phyloP scores from a whole-genome alignment of 768 basidiomycete genomes.

The Lactarius sp. region DNA sequence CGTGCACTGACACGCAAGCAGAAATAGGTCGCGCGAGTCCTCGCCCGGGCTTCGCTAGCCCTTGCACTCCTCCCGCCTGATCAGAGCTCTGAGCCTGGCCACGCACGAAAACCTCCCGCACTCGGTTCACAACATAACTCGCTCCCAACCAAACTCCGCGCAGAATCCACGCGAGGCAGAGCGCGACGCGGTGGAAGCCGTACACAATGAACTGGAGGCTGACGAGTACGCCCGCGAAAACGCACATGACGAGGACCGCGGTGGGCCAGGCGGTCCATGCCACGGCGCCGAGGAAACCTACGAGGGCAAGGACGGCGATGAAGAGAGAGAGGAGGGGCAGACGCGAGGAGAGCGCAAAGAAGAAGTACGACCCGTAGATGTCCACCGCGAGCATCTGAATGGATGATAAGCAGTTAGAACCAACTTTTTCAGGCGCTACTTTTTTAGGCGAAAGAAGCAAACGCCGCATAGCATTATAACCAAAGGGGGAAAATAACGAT shows the following conservation, averaged over 20 bases:
- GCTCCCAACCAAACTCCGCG: conserved; percentile 7
- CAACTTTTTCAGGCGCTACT: not conserved
- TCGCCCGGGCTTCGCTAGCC: not conserved
- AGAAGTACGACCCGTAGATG: conserved; percentile 56
- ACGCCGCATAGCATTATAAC: not conserved
- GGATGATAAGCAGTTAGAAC: not conserved
- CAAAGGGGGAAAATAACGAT: too few species aligned
- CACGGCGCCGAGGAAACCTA: conserved; percentile 54
- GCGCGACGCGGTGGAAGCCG: conserved; percentile 12
- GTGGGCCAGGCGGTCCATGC: conserved; percentile 61
- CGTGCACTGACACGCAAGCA: not conserved
- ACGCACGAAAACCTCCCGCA: not conserved
- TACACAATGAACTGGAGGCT: conserved; percentile 61
- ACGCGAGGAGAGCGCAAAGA: conserved; percentile 63
- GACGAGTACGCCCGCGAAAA: conserved; percentile 53
- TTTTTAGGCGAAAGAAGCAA: conserved; percentile 4
- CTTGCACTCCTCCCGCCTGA: not conserved
- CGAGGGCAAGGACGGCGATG: conserved; percentile 49
- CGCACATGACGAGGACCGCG: conserved; percentile 56
- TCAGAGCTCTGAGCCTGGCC: not conserved
- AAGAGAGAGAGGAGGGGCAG: conserved; percentile 61
- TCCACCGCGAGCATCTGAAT: conserved; percentile 47
- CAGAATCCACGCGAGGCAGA: conserved; percentile 12
- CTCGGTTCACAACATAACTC: not conserved
- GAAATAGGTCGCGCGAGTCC: not conserved